Base-by-base conservation (phyloP, 2,329 filamentous ascomycete species). In the Clathrospora elynae region DNA sequence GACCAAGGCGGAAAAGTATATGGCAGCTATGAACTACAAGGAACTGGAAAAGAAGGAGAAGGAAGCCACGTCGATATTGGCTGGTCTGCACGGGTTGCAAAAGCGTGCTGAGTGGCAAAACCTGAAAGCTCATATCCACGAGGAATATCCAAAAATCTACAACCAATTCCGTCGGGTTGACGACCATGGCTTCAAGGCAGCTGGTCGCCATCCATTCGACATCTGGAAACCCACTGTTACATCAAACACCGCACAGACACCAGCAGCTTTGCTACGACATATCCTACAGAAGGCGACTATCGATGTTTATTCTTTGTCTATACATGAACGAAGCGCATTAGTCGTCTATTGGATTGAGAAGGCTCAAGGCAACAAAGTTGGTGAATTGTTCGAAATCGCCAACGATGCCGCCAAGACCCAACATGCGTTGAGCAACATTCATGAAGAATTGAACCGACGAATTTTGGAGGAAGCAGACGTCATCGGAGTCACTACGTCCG, bases 401-500 rank as follows among this genome's bases (percentile, higher is more conserved):
- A 35, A 50, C 12, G 26, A 40, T 6, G 45, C 53, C 1, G 26
- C 46, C 2, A 22, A 36, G 5, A 55, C 30, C 5, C 53, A 55
- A 20, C 14, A 14, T 2, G 13, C 40, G 2, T 6, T 64, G 8
- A 35, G 12, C 11, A 55, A 62, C 1, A 55, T 71, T n/a, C 53
- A 65, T 10, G 55, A 65, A 2, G 73, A 76, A n/a, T n/a, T 61
- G 2, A 64, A 73, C 11, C 64, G 68, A n/a, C 60, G 73, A 9
- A 58, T 72, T 1, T 48, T 77, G 1, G 51, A 62, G 16, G 53
- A 64, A 13, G 77, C 77, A 0, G 66, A 79, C 4, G 71, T 86
- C 3, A 75, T 86, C 29, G 82, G 82, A 0, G 67, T 83, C 2
- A 86, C 82, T 0, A 85, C 83, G 0, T 80, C 78, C 0, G 81